Evolutionary conservation across 768 basidiomycete genomes (phyloP).

Genomic region (Hygrophorus pudorinus): DNA sequence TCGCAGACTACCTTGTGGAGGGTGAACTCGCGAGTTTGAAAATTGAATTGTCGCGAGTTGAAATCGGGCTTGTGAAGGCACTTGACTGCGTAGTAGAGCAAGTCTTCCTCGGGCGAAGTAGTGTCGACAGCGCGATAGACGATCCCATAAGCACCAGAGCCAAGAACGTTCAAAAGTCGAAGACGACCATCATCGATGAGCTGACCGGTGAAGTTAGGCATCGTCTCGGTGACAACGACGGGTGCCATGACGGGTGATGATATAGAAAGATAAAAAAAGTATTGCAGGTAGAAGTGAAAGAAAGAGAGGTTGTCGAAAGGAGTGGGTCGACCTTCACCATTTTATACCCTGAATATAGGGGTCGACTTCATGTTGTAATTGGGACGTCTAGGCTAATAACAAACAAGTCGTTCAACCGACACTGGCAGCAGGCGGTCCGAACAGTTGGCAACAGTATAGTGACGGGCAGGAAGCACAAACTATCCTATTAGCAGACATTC

Average conservation of each 20-base stretch:
- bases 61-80: conserved; percentile 54
- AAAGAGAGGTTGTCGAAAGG: conserved; percentile 9
- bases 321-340: background rate
- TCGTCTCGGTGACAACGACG: conserved; percentile 27
- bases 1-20: conserved; percentile 41
- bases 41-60: conserved; percentile 40
- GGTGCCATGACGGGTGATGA: conserved; percentile 26
- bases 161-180: conserved; percentile 51
- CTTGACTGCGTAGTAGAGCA: conserved; percentile 59
- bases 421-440: no score
- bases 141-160: conserved; percentile 67
- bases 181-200: conserved; percentile 50
- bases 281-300: conserved; percentile 11
- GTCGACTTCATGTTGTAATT: no score
- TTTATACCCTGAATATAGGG: no score
- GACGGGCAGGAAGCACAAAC: no score
- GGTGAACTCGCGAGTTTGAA: conserved; percentile 64
- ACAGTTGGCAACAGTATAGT: no score
- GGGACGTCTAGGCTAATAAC: no score
- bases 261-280: conserved; percentile 12
- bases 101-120: conserved; percentile 25
- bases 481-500: conserved; percentile 1
- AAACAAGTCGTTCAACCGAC: no score
- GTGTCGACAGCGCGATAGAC: conserved; percentile 65
- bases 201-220: conserved; percentile 42